Evolutionary conservation across 805 yeast genomes (phyloP).

Genomic region (Schwanniomyces yamadae): DNA sequence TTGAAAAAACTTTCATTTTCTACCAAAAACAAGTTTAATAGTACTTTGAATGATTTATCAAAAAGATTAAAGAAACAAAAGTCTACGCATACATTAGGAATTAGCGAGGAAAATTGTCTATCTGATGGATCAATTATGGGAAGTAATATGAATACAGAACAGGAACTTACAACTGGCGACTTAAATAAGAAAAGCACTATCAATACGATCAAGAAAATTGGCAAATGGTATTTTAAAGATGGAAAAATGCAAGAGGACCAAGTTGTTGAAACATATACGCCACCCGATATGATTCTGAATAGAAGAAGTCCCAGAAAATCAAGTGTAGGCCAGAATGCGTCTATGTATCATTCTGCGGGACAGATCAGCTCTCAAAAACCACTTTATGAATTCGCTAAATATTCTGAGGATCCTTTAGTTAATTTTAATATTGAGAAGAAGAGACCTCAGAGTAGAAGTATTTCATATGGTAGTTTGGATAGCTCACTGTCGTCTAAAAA

Average conservation of each 20-base stretch:
- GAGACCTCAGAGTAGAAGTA: not conserved
- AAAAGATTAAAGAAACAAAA: constrained; percentile 24
- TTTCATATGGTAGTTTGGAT: too few relatives aligned
- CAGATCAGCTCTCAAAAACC: constrained; percentile 9
- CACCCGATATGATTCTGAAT: constrained; percentile 69
- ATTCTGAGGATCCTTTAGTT: not conserved
- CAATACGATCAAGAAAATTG: constrained; percentile 54
- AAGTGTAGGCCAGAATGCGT: constrained; percentile 8
- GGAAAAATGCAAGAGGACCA: constrained; percentile 20
- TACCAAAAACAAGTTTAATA: constrained; percentile 18
- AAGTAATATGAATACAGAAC: constrained; percentile 1
- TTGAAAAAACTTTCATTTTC: too few relatives aligned
- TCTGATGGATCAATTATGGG: constrained; percentile 25
- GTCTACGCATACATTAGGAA: constrained; percentile 20
- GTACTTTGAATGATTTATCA: constrained; percentile 25
- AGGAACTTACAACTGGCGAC: constrained; percentile 4
- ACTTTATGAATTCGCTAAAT: constrained; percentile 21
- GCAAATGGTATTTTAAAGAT: constrained; percentile 66
- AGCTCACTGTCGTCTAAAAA: too few relatives aligned
- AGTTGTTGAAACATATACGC: constrained; percentile 30
- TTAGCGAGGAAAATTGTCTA: constrained; percentile 23
- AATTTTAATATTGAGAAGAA: not conserved
- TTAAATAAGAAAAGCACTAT: constrained; percentile 17
- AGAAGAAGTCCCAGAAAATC: constrained; percentile 41
- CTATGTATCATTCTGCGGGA: too few relatives aligned